A percentile compares a stretch with the other conserved stretches of the same genome.
These are phyloP conservation scores for Penicillium fimorum DNA, from an alignment of 495 filamentous ascomycete species.

Conservation along the genomic window DNA sequence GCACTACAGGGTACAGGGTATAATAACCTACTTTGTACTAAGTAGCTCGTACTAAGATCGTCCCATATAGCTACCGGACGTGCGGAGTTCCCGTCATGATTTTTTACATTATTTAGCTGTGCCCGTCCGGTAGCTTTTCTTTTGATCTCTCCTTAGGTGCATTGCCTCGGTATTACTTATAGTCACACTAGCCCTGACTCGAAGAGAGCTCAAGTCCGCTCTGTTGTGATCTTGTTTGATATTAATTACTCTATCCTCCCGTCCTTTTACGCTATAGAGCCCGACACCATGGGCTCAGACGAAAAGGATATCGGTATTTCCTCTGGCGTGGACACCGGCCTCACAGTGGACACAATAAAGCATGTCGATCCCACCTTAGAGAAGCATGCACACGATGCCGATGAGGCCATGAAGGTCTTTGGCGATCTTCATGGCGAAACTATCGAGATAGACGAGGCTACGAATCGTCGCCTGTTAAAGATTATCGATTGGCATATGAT, in stretches of 20 bases:
- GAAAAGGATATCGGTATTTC: conserved; percentile 19
- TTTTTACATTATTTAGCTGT: conserved; percentile 1
- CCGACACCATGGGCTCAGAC: conserved; percentile 25
- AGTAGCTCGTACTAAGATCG: background rate
- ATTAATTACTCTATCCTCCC: background rate
- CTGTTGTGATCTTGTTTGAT: background rate
- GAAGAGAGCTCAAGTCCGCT: background rate
- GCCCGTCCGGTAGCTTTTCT: background rate
- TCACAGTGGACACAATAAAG: conserved; percentile 29
- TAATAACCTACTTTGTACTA: background rate
- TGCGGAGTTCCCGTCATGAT: background rate
- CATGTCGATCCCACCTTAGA: conserved; percentile 39
- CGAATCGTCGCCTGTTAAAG: conserved; percentile 52
- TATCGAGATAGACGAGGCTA: conserved; percentile 53
- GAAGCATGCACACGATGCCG: conserved; percentile 57
- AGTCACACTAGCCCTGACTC: background rate
- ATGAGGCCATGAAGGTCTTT: conserved; percentile 60
- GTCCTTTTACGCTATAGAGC: background rate
- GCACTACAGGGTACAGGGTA: background rate
- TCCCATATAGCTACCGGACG: background rate
- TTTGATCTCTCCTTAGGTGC: background rate
- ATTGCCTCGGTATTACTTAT: background rate
- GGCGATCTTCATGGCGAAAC: conserved; percentile 45
- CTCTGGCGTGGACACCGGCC: conserved; percentile 25
- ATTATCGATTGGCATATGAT: conserved; percentile 63